Evolutionary conservation across 352 stramenopile species (phyloP).

Genomic region (Phytophthora pisi): DNA sequence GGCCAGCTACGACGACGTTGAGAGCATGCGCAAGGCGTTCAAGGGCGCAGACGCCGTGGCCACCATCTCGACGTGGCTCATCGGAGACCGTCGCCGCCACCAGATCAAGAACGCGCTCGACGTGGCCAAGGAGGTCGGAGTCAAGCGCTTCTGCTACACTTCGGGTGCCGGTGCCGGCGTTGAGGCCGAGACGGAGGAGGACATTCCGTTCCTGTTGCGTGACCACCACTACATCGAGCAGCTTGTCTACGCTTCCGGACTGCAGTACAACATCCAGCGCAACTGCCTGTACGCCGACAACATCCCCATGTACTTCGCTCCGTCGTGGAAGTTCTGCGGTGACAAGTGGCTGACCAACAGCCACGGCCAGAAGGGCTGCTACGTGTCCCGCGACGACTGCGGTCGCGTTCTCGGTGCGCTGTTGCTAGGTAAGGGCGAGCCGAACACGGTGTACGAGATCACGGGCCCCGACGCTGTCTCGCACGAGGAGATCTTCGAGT

Average conservation of each 20-base stretch:
- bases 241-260: constrained; percentile 21
- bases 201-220: constrained; percentile 28
- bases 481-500: constrained; percentile 22
- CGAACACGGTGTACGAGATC: constrained; percentile 21
- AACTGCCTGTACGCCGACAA: constrained; percentile 36
- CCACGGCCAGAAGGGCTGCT: constrained; percentile 16
- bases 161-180: constrained; percentile 24
- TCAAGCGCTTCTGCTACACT: constrained; percentile 35
- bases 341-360: constrained; percentile 36
- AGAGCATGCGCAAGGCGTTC: constrained; percentile 35
- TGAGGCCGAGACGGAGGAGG: constrained; percentile 26
- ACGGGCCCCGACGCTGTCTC: constrained; percentile 14
- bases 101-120: constrained; percentile 32
- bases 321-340: constrained; percentile 34
- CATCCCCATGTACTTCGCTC: constrained; percentile 33
- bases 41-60: constrained; percentile 24
- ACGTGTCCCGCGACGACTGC: constrained; percentile 26
- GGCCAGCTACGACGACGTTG: constrained; percentile 30
- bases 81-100: constrained; percentile 31
- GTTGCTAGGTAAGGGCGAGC: constrained; percentile 18
- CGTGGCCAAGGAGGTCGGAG: constrained; percentile 20
- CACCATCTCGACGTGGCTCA: constrained; percentile 36
- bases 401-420: constrained; percentile 8
- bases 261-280: constrained; percentile 38
- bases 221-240: constrained; percentile 39